Evolutionary conservation across 495 filamentous ascomycete species (phyloP), one percentile per base, ranked within the genome.

Genomic region (Talaromyces thailandensis): DNA sequence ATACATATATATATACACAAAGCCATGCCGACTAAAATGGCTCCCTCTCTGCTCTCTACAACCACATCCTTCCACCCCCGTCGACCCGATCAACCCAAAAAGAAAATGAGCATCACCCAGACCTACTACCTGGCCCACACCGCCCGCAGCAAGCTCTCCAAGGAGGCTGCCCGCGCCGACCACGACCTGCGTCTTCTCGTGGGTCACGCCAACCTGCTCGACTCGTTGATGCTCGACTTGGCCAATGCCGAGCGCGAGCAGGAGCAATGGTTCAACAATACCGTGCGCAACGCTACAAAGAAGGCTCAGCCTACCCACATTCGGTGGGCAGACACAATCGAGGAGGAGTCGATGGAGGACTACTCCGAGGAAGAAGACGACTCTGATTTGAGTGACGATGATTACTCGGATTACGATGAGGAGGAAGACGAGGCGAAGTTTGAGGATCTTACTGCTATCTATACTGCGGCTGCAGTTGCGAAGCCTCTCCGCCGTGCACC

Each of bases 81-180:
- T 2, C 61, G 67, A 60, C 82, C 81, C 2, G 43, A 48, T 8
- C 43, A 48, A 3, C 43, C 43, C 43, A 48, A 48, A 6, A 84
- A 86, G 76, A 93, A 89, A 79, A 98, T 98, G 94, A 92, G 87
- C 72, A 86, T 98, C 76, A 92, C 94, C 4, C 91, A 97, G 79
- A 97, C 93, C 64, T 98, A 96, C 87, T 95, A 91, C 81, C 87
- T 98, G 67, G 94, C 95, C 70, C 90, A 95, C 82, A 91, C 91
- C 76, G 94, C 94, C 73, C 86, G 94, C 67, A 87, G 86, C 72
- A 98, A 98, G 91, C 92, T 98, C 69, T 89, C 91, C 63, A 83
- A 81, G 59, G 93, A 97, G 78, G 94, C 94, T 82, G 84, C 86
- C 75, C 86, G 86, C 64, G 81, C 88, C 67, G 95, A 98, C 71